Conservation (phyloP, 164 flowering plant genomes). For the Hamamelis virginiana region DNA sequence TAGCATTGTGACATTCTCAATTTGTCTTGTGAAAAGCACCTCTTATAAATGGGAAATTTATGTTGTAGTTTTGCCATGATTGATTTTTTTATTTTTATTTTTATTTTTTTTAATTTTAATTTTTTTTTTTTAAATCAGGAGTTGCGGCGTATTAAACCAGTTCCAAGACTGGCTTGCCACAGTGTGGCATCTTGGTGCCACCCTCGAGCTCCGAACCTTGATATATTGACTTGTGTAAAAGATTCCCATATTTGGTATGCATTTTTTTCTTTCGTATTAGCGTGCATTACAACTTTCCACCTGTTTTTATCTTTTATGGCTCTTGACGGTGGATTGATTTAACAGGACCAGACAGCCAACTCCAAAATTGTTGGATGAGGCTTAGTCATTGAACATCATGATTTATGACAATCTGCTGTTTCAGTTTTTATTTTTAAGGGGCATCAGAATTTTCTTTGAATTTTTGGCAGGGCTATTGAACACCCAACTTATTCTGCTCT, state of each 20-base stretch:
- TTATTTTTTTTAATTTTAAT: background rate
- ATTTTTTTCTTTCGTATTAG: background rate
- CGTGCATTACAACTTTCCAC: background rate
- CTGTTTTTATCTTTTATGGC: background rate
- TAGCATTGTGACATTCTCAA: background rate
- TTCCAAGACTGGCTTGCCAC: constrained; percentile 86
- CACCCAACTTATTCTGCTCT: constrained; percentile 96
- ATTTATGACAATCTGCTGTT: background rate
- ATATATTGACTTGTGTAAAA: constrained; percentile 93
- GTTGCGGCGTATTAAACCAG: constrained; percentile 92
- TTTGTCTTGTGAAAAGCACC: background rate
- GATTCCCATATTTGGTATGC: constrained; percentile 98
- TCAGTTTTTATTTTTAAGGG: background rate
- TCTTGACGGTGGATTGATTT: background rate
- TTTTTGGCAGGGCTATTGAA: constrained; percentile 87
- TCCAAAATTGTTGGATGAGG: background rate
- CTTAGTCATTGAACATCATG: background rate
- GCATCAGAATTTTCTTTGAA: constrained; percentile 1
- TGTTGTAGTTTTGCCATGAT: background rate
- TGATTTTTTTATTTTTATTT: background rate
- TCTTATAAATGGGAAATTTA: constrained; percentile 3
- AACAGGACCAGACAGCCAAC: background rate
- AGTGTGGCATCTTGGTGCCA: constrained; percentile 99
- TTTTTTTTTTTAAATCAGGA: constrained; percentile 54
- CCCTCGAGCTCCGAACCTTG: constrained; percentile 97